Conservation (phyloP, 495 filamentous ascomycete genomes). For the Thermothielavioides terrestris region DNA sequence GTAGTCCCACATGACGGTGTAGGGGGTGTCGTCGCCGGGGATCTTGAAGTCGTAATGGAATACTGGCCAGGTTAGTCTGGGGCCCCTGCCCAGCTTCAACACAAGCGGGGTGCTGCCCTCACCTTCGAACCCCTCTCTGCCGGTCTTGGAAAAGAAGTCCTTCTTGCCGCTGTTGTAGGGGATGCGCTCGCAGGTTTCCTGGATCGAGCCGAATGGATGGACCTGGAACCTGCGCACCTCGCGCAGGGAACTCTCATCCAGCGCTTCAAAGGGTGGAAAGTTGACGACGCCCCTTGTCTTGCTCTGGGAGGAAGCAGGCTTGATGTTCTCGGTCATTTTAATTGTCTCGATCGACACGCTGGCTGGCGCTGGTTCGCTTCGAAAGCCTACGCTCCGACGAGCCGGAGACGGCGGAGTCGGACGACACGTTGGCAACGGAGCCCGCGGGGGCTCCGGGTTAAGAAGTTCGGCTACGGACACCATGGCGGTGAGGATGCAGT, state of each 20-base stretch:
- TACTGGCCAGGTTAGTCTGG: slow-evolving; percentile 43
- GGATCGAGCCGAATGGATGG: slow-evolving; percentile 60
- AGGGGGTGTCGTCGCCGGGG: slow-evolving; percentile 55
- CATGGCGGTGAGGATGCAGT: slow-evolving; percentile 33
- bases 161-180: slow-evolving; percentile 94
- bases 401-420: slow-evolving; percentile 17
- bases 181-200: slow-evolving; percentile 62
- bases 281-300: slow-evolving; percentile 53
- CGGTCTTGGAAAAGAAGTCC: slow-evolving; percentile 72
- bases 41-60: slow-evolving; percentile 85
- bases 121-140: slow-evolving; percentile 85
- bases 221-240: slow-evolving; percentile 54
- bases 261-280: slow-evolving; percentile 57
- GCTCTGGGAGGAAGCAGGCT: slow-evolving; percentile 47
- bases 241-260: slow-evolving; percentile 46
- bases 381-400: slow-evolving; percentile 19
- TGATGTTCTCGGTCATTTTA: slow-evolving; percentile 51
- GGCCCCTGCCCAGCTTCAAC: background rate
- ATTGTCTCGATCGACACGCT: slow-evolving; percentile 19
- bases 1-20: slow-evolving; percentile 93
- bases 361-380: slow-evolving; percentile 20
- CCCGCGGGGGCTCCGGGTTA: slow-evolving; percentile 46
- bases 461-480: slow-evolving; percentile 51
- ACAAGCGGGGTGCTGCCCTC: slow-evolving; percentile 11
- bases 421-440: slow-evolving; percentile 13